These are phyloP conservation scores for Bacterosira constricta DNA, from an alignment of 108 stramenopile species.

Conservation along the genomic window DNA sequence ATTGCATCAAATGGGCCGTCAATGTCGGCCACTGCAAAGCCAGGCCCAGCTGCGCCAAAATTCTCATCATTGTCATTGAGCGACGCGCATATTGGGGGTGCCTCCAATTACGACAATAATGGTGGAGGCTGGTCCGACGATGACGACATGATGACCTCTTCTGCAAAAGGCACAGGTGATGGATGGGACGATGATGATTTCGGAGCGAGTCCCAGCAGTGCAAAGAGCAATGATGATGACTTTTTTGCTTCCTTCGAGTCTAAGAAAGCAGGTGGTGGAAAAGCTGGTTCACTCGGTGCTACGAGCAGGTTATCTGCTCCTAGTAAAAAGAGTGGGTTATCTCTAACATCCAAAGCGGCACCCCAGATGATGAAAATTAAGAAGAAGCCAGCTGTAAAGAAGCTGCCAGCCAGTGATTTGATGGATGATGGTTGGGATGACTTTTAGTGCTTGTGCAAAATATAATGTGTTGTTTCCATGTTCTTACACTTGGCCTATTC, in stretches of 20 bases:
- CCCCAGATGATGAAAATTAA: constrained; percentile 36
- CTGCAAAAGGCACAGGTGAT: constrained; percentile 27
- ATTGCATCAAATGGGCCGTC: constrained; percentile 12
- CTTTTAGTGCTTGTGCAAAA: constrained; percentile 75
- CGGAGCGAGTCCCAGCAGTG: constrained; percentile 13
- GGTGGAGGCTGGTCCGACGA: constrained; percentile 29
- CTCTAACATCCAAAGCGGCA: constrained; percentile 28
- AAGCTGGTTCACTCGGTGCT: neutral
- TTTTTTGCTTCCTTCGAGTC: constrained; percentile 70
- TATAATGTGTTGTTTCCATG: too few relatives aligned
- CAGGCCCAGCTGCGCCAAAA: constrained; percentile 39
- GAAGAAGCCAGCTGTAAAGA: constrained; percentile 57
- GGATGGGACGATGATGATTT: constrained; percentile 52
- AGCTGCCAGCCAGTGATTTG: constrained; percentile 55
- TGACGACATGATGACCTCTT: constrained; percentile 6
- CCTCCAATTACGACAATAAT: constrained; percentile 23
- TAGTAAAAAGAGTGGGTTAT: constrained; percentile 24
- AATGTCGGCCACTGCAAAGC: constrained; percentile 6
- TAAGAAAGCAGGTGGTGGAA: constrained; percentile 4
- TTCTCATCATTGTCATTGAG: constrained; percentile 56
- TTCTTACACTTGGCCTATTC: too few relatives aligned
- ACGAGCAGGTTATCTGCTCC: neutral
- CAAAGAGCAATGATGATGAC: constrained; percentile 49
- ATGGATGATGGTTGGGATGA: constrained; percentile 88
- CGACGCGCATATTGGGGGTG: constrained; percentile 62